Conservation (phyloP, 306 rosid species). For the Vigna reflexopilosa region DNA sequence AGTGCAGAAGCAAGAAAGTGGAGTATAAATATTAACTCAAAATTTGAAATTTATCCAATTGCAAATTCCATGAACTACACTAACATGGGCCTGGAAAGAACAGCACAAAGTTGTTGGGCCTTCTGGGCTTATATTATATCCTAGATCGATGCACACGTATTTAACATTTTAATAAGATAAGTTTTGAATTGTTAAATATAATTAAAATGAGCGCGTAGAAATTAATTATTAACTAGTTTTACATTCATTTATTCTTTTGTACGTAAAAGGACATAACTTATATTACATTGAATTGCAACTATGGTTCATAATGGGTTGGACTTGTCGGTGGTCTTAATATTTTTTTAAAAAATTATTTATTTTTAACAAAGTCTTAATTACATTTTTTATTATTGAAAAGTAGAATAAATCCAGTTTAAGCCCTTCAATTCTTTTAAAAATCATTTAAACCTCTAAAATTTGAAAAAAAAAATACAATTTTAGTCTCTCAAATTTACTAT, state of each 20-base stretch:
- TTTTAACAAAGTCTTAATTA: not conserved
- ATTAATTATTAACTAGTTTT: not conserved
- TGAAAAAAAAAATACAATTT: too few species aligned
- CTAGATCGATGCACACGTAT: not conserved
- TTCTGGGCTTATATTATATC: not conserved
- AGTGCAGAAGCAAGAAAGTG: too few species aligned
- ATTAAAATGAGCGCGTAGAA: not conserved
- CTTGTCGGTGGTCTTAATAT: not conserved
- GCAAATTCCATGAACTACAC: not conserved
- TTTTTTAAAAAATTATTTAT: not conserved
- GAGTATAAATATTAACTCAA: too few species aligned
- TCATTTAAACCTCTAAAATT: too few species aligned
- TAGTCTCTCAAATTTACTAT: too few species aligned
- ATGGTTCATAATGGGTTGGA: not conserved
- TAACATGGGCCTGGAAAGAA: constrained; percentile 12
- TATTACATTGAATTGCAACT: too few species aligned
- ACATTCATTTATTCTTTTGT: not conserved
- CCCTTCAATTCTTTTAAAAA: too few species aligned
- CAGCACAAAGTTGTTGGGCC: constrained; percentile 11
- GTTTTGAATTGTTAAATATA: not conserved
- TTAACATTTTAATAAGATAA: not conserved
- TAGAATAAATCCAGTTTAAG: too few species aligned
- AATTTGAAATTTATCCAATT: not conserved
- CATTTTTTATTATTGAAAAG: too few species aligned
- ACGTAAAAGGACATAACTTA: too few species aligned